These are phyloP conservation scores for Phytopythium cucurbitacearum DNA, from an alignment of 352 stramenopile genomes.

Conservation along the genomic window DNA sequence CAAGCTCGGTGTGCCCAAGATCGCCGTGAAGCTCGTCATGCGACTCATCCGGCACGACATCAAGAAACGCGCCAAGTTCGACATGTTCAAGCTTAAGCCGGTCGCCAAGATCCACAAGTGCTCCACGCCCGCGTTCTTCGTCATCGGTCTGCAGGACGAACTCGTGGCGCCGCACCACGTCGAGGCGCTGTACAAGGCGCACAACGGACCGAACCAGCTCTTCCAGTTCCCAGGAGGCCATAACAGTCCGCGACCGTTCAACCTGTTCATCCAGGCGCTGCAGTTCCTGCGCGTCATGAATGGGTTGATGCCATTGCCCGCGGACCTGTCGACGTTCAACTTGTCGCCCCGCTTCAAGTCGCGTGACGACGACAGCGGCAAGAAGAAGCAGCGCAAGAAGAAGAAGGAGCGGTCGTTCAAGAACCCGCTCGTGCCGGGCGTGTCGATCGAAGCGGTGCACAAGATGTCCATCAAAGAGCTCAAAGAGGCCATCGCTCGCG, in stretches of 20 bases:
- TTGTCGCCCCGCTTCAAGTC: slow-evolving; percentile 19
- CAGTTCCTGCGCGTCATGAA: slow-evolving; percentile 83
- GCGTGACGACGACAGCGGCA: slow-evolving; percentile 9
- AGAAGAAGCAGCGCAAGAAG: slow-evolving; percentile 29
- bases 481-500: slow-evolving; percentile 68
- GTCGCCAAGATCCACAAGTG: slow-evolving; percentile 71
- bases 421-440: slow-evolving; percentile 49
- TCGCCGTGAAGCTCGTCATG: slow-evolving; percentile 83
- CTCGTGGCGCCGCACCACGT: slow-evolving; percentile 75
- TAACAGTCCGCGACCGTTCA: slow-evolving; percentile 70
- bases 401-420: slow-evolving; percentile 30
- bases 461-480: slow-evolving; percentile 77
- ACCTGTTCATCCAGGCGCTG: slow-evolving; percentile 76
- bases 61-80: slow-evolving; percentile 78
- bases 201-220: slow-evolving; percentile 77
- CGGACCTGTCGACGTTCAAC: slow-evolving; percentile 48
- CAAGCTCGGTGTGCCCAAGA: slow-evolving; percentile 76
- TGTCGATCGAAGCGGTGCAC: slow-evolving; percentile 60
- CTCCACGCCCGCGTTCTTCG: slow-evolving; percentile 71
- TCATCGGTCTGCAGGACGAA: slow-evolving; percentile 72
- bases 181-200: slow-evolving; percentile 60
- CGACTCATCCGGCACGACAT: slow-evolving; percentile 74
- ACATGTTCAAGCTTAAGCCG: slow-evolving; percentile 86
- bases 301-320: slow-evolving; percentile 55
- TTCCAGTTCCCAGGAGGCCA: slow-evolving; percentile 79